Conservation (phyloP, 768 basidiomycete species). For the Dioszegia hungarica region DNA sequence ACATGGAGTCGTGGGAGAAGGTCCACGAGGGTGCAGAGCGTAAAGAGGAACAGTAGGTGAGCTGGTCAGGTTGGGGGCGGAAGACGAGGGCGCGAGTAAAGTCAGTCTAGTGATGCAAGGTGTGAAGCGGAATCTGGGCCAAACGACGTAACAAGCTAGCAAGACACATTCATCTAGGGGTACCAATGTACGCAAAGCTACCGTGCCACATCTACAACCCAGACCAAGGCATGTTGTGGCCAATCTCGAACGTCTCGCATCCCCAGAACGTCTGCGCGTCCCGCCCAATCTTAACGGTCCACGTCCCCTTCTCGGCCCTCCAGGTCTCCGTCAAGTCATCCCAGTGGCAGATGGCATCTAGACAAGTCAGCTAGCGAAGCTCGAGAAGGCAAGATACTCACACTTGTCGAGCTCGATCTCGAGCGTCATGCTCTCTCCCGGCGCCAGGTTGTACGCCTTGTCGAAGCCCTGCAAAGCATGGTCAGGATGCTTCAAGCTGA, state of each 20-base stretch:
- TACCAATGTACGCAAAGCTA: no score
- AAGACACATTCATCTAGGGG: no score
- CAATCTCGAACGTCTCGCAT: not conserved
- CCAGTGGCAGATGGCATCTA: constrained; percentile 18
- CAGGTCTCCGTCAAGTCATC: constrained; percentile 8
- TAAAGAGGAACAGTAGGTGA: constrained; percentile 2
- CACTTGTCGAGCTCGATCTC: constrained; percentile 36
- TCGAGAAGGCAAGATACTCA: not conserved
- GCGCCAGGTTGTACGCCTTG: constrained; percentile 35
- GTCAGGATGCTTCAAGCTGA: constrained; percentile 13
- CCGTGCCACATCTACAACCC: constrained; percentile 5
- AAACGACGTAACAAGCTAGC: no score
- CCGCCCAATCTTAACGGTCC: constrained; percentile 9
- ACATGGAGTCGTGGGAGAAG: constrained; percentile 20
- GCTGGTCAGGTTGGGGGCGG: no score
- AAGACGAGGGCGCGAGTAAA: no score
- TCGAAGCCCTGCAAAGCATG: constrained; percentile 58
- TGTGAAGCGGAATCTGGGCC: no score
- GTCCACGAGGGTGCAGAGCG: constrained; percentile 1
- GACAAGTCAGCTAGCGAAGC: not conserved
- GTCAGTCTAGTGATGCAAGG: not conserved
- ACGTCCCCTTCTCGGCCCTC: constrained; percentile 10
- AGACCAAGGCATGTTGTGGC: not conserved
- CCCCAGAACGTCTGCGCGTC: constrained; percentile 11
- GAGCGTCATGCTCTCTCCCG: constrained; percentile 38